A percentile compares a stretch with the other conserved stretches of the same genome.
Evolutionary conservation across 768 basidiomycete genomes (phyloP).

Genomic region (Suillus hirtellus): DNA sequence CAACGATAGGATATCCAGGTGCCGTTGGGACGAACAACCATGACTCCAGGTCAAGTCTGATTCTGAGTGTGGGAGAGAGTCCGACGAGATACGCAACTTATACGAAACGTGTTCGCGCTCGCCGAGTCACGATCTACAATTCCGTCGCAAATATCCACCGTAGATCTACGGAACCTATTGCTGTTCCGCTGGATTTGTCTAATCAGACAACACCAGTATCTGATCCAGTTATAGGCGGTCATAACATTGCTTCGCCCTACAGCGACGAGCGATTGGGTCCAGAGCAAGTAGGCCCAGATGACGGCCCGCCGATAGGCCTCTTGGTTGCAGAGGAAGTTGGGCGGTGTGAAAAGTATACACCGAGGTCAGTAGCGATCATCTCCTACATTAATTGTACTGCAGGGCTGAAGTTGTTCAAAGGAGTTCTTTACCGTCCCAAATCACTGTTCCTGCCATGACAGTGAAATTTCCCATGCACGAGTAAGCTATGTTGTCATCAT

Average conservation of each 20-base stretch:
- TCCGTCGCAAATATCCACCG: background rate
- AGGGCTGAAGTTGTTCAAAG: constrained; percentile 1
- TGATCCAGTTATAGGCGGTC: background rate
- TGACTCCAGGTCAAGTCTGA: background rate
- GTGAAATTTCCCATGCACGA: constrained; percentile 8
- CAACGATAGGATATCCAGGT: background rate
- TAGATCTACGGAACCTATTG: background rate
- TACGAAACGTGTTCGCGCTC: background rate
- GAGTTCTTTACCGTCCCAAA: background rate
- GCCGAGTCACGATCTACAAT: background rate
- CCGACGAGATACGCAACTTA: background rate
- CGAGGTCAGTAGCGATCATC: background rate
- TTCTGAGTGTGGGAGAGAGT: background rate
- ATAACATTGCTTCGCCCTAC: background rate
- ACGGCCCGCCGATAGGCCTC: constrained; percentile 21
- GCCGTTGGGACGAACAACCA: too few relatives aligned
- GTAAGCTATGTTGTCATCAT: background rate
- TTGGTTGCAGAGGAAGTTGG: constrained; percentile 19
- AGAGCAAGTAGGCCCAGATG: background rate
- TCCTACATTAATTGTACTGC: background rate
- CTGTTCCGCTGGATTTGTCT: background rate
- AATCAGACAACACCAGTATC: background rate
- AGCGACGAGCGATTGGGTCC: constrained; percentile 7
- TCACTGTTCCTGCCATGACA: constrained; percentile 3
- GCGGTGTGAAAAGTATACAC: constrained; percentile 13